Conservation (phyloP, 1,284 basidiomycete species). For the Microbotryum saponariae region DNA sequence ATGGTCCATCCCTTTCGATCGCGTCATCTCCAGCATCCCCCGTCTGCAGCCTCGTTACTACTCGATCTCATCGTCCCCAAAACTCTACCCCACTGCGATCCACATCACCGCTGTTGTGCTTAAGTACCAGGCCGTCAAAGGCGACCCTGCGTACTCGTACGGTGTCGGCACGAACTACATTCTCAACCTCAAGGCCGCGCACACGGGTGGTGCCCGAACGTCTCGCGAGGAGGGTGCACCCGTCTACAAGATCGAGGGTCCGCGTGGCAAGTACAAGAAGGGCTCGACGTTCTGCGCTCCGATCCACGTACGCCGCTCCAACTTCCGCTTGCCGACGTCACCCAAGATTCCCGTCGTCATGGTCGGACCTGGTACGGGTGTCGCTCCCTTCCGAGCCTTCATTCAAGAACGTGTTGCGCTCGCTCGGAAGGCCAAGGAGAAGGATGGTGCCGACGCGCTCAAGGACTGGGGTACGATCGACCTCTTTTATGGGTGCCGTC, state of each 20-base stretch:
- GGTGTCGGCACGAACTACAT: constrained; percentile 88
- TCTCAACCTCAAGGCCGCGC: constrained; percentile 75
- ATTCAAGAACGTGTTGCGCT: constrained; percentile 94
- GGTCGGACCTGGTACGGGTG: constrained; percentile 96
- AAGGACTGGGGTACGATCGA: constrained; percentile 83
- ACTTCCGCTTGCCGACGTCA: constrained; percentile 91
- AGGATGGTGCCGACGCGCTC: constrained; percentile 83
- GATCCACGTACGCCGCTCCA: constrained; percentile 88
- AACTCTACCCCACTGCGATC: constrained; percentile 75
- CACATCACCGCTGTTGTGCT: constrained; percentile 94
- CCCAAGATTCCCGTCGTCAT: constrained; percentile 98
- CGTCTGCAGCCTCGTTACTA: constrained; percentile 95
- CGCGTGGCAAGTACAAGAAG: constrained; percentile 77
- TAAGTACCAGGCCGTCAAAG: constrained; percentile 62
- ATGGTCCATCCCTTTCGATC: constrained; percentile 95
- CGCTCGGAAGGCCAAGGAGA: constrained; percentile 84
- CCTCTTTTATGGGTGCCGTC: constrained; percentile 92
- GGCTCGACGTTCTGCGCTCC: constrained; percentile 50
- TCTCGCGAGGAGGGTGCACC: constrained; percentile 50
- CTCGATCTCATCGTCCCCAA: constrained; percentile 95
- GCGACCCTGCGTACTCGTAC: constrained; percentile 53
- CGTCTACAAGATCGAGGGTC: constrained; percentile 77
- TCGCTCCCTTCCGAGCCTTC: constrained; percentile 97
- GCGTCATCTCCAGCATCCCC: constrained; percentile 83
- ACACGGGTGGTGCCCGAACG: constrained; percentile 45